Conservation (phyloP, 2,329 filamentous ascomycete genomes). For the Emergomyces pasteurianus region DNA sequence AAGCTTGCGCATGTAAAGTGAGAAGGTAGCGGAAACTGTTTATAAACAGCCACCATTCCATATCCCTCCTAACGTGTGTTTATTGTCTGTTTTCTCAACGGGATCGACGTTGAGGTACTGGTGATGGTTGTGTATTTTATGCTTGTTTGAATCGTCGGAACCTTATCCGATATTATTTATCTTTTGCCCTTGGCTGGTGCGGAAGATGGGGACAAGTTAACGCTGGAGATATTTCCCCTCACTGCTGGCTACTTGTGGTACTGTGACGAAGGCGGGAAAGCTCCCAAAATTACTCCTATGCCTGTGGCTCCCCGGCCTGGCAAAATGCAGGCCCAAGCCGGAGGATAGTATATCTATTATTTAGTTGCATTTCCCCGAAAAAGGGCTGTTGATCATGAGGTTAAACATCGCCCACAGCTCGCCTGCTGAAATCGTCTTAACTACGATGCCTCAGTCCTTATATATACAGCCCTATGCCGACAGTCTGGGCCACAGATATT, state of each 20-base stretch:
- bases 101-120: background rate
- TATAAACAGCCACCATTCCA: background rate
- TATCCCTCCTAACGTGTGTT: background rate
- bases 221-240: background rate
- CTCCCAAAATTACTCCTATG: background rate
- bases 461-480: too few species aligned
- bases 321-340: background rate
- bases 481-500: too few species aligned
- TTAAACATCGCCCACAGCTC: too few species aligned
- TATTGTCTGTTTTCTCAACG: background rate
- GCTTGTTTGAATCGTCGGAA: background rate
- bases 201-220: background rate
- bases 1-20: background rate
- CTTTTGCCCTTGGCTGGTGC: background rate
- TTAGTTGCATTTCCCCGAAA: background rate
- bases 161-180: background rate
- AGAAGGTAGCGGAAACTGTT: background rate
- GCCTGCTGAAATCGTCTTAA: too few species aligned
- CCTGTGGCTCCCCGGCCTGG: background rate
- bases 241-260: background rate
- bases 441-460: too few species aligned
- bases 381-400: too few species aligned
- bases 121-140: background rate
- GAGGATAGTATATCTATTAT: background rate
- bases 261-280: background rate